Base-by-base conservation (phyloP, 768 basidiomycete species). In the Boletus reticuloceps region DNA sequence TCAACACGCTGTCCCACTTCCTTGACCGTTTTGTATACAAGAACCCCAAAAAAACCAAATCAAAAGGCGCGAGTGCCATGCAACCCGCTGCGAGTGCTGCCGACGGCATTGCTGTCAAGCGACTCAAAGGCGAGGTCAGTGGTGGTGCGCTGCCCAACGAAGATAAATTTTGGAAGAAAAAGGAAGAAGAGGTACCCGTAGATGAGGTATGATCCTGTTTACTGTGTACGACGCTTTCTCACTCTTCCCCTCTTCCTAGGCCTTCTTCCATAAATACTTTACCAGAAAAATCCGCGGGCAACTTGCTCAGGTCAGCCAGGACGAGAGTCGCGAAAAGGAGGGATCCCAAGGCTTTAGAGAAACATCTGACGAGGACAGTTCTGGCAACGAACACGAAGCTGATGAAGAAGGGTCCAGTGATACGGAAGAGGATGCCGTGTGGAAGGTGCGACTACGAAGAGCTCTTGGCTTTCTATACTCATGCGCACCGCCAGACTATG, bases 21-120 rank as follows among this genome's bases (percentile, higher is more conserved):
- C 82, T 98, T 39, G 97, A 98, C 68, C 84, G 95, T 3, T 98
- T 98, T 74, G 91, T 98, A 41, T 98, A 93, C 77, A 92, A 94
- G 72, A 98, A 98, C 69, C 87, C 94, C 1, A 98, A 98, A 75
- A 86, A 88, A 63, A 59, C 73, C 2, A 79, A 76, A 53, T 74
- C 81, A 9, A 88, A 85, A 66, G 95, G 94, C n/a, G 78, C 83
- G 0, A 91, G 88, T 58, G 89, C 91, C 51, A 98, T 98, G 97
- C 96, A 99, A 73, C 94, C 94, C n/a, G 84, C 86, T 1, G 88
- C 89, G 7, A 80, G 79, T 46, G 79, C 77, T 1, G 61, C 80
- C n/a, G 87, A 86, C 54, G 76, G 79, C 13, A 74, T 74, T 3
- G 84, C 89, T 3, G 84, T 92, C 39, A 91, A 88, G 72, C 79